Percentiles rank a stretch among this genome's conserved stretches.
Evolutionary conservation across 495 filamentous ascomycete species (phyloP).

Genomic region (Achaetomiella virescens): DNA sequence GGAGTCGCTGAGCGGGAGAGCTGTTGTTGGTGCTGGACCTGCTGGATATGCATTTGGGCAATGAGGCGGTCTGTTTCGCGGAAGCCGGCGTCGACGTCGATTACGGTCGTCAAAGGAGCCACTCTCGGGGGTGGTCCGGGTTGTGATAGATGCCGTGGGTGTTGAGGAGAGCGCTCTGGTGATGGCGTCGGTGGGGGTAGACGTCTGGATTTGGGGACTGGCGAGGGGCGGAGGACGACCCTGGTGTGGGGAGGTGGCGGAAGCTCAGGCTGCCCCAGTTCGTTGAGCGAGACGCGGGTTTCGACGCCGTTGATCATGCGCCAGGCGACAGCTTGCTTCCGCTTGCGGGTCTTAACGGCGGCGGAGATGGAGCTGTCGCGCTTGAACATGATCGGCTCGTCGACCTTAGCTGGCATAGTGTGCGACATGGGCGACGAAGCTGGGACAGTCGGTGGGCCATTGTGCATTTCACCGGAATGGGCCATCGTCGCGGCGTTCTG

Average conservation of each 20-base stretch:
- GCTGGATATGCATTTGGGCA: slow-evolving; percentile 5
- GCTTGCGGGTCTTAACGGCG: slow-evolving; percentile 36
- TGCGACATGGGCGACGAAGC: neutral
- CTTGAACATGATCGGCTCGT: neutral
- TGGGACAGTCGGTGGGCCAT: neutral
- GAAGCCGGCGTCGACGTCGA: slow-evolving; percentile 15
- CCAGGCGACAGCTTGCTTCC: slow-evolving; percentile 30
- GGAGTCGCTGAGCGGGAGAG: slow-evolving; percentile 3
- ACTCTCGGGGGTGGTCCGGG: neutral
- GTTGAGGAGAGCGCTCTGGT: neutral
- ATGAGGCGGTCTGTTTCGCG: slow-evolving; percentile 21
- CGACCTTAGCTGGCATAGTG: neutral
- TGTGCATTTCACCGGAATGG: too few relatives aligned
- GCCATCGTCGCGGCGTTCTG: neutral
- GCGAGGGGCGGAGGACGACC: neutral
- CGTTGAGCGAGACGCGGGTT: slow-evolving; percentile 20
- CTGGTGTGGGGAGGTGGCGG: neutral
- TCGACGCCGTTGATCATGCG: slow-evolving; percentile 37
- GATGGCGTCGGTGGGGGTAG: neutral
- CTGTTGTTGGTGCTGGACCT: neutral
- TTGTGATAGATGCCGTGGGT: neutral
- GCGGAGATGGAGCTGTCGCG: slow-evolving; percentile 30
- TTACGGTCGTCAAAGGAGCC: neutral
- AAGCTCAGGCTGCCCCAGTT: neutral
- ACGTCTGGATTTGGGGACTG: neutral